Base-by-base conservation (phyloP, 2,329 filamentous ascomycete genomes). In the Epichloe aotearoae region DNA sequence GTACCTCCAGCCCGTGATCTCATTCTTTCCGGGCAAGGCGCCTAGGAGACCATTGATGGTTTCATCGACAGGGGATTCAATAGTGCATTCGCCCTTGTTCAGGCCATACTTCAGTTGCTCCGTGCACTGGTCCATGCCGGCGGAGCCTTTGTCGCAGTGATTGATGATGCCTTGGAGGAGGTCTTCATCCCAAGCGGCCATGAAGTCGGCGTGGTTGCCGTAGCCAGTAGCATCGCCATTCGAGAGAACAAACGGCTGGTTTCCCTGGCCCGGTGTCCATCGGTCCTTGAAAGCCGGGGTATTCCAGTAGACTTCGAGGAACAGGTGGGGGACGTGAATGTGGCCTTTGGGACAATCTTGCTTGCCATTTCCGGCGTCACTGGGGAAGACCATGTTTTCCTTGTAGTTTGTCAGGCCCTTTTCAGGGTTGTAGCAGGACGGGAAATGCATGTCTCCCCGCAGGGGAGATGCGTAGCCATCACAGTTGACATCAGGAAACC, bases 401-500 rank as follows among this genome's bases (percentile, higher is more conserved):
- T 74, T 70, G 70, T 79, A 80, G 67, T 82, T 73, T 34, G 72
- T 67, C 40, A 82, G 69, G 51, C 77, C 80, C 45, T 75, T 71
- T 41, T 74, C 63, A 33, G 83, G 83, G 65, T 87, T 76, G 75
- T 85, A 87, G 73, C 84, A 87, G 5, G 80, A 82, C 5, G 84
- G 84, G 68, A 87, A 85, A 70, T 84, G 83, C 40, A 86, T 68
- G 56, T 87, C 82, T 51, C 77, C 74, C 39, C 83, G 79, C 43
- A 81, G 73, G 53, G 80, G 80, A 48, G 80, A 82, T 56, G 72
- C 73, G 51, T 68, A 72, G 48, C 77, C 75, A 59, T 84, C 79
- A 62, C 86, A 89, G 60, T 82, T 76, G 62, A 77, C 73, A 61
- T 82, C 74, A 30, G 86, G 86, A 63, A 93, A 84, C n/a, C 79